These are phyloP conservation scores for Rhodotorula babjevae DNA, from an alignment of 768 basidiomycete species.

Conservation along the genomic window DNA sequence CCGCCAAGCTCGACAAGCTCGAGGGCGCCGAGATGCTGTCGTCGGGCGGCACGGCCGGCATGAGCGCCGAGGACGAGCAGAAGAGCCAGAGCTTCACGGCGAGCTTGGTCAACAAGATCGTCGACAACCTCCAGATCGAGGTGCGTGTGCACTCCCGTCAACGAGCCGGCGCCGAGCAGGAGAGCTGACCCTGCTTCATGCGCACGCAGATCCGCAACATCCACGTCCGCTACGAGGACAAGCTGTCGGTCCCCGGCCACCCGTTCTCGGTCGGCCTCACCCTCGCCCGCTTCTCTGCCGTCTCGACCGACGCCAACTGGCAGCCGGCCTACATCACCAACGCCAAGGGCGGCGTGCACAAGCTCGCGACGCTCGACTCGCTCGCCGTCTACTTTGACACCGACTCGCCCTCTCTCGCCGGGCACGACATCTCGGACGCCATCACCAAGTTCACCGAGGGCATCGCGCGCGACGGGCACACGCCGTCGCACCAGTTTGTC, in stretches of 20 bases:
- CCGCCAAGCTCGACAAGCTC: conserved; percentile 80
- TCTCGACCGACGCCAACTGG: conserved; percentile 85
- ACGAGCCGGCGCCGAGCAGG: not conserved
- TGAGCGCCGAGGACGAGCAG: conserved; percentile 51
- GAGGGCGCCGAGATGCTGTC: conserved; percentile 74
- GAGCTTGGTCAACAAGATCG: conserved; percentile 77
- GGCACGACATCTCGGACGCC: conserved; percentile 60
- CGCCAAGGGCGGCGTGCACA: conserved; percentile 77
- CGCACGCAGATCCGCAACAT: conserved; percentile 57
- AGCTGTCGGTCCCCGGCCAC: conserved; percentile 90
- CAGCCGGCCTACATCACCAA: conserved; percentile 86
- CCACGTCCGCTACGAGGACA: conserved; percentile 94
- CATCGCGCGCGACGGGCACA: conserved; percentile 43
- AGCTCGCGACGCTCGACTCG: conserved; percentile 82
- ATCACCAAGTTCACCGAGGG: conserved; percentile 68
- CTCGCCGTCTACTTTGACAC: conserved; percentile 93
- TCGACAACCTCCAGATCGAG: conserved; percentile 93
- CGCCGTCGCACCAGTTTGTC: conserved; percentile 77
- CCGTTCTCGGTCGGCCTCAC: conserved; percentile 91
- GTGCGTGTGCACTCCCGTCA: conserved; percentile 48
- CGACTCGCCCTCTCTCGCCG: conserved; percentile 73
- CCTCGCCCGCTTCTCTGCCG: conserved; percentile 75
- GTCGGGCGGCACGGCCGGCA: conserved; percentile 24
- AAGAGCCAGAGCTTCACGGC: conserved; percentile 79
- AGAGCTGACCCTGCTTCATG: too few species aligned